phyloP scores from a whole-genome alignment of 768 basidiomycete species.

The Leccinum imitatum region DNA sequence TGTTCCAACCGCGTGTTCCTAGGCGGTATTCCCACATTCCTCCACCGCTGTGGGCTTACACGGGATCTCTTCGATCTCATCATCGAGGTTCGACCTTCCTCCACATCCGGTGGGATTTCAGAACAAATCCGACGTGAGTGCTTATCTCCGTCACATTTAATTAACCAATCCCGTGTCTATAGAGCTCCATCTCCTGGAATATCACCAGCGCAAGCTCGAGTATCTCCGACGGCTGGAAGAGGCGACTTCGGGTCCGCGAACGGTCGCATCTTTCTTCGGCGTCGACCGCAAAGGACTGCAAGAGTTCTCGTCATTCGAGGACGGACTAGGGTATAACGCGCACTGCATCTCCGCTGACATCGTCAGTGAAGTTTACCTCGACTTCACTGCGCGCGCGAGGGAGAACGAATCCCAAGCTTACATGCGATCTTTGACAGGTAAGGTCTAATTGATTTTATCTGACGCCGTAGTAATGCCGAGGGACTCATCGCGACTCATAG shows the following conservation, averaged over 20 bases:
- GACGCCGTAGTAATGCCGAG: not conserved
- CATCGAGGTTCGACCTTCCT: no score
- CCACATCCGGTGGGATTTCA: not conserved
- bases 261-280: not conserved
- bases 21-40: no score
- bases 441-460: not conserved
- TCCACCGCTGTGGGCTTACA: no score
- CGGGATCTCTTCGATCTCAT: no score
- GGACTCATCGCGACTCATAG: not conserved
- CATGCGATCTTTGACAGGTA: not conserved
- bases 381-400: not conserved
- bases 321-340: not conserved
- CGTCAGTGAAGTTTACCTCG: not conserved
- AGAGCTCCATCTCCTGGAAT: not conserved
- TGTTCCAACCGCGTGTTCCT: no score
- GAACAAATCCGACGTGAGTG: not conserved
- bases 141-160: not conserved
- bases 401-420: not conserved
- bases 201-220: not conserved
- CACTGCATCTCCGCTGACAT: not conserved
- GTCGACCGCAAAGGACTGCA: not conserved
- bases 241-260: not conserved
- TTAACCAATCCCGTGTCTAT: not conserved
- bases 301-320: not conserved
- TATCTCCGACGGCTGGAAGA: not conserved